Evolutionary conservation across 768 basidiomycete species (phyloP).

Genomic region (Porphyrellus cyaneotinctus): DNA sequence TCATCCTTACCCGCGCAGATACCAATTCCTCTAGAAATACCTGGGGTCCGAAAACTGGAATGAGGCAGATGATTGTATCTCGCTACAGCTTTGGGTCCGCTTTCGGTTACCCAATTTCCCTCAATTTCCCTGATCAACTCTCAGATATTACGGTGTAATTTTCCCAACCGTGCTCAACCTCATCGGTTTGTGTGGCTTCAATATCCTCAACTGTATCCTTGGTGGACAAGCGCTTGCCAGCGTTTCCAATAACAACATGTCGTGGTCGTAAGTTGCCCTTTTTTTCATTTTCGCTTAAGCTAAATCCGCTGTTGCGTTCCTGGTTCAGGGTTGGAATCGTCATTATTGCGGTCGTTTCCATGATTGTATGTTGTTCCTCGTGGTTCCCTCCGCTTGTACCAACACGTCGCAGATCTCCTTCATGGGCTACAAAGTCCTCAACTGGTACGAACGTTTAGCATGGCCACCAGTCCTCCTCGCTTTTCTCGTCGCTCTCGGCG

Average conservation of each 20-base stretch:
- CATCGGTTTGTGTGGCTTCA: constrained; percentile 57
- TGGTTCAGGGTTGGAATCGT: constrained; percentile 70
- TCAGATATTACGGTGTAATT: constrained; percentile 51
- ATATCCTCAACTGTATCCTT: constrained; percentile 63
- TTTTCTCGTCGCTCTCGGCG: constrained; percentile 65
- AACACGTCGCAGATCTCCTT: constrained; percentile 47
- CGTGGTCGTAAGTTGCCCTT: constrained; percentile 43
- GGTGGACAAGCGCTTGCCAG: constrained; percentile 65
- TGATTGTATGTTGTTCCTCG: constrained; percentile 42
- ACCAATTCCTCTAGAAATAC: constrained; percentile 39
- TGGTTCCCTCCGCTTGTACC: background rate
- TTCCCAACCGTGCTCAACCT: constrained; percentile 55
- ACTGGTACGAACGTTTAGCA: constrained; percentile 66
- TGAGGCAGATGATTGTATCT: constrained; percentile 78
- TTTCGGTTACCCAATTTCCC: constrained; percentile 34
- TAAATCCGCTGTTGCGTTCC: constrained; percentile 8
- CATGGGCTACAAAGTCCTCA: constrained; percentile 62
- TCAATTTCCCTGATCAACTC: background rate
- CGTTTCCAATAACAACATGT: constrained; percentile 46
- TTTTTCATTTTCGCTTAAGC: constrained; percentile 2
- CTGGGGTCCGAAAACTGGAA: constrained; percentile 76
- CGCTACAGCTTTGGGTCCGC: constrained; percentile 53
- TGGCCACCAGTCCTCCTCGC: constrained; percentile 80
- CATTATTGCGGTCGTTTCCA: constrained; percentile 64
- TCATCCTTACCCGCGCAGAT: background rate